Evolutionary conservation across 2,329 filamentous ascomycete species (phyloP).

Genomic region (Dothidotthia symphoricarpi): DNA sequence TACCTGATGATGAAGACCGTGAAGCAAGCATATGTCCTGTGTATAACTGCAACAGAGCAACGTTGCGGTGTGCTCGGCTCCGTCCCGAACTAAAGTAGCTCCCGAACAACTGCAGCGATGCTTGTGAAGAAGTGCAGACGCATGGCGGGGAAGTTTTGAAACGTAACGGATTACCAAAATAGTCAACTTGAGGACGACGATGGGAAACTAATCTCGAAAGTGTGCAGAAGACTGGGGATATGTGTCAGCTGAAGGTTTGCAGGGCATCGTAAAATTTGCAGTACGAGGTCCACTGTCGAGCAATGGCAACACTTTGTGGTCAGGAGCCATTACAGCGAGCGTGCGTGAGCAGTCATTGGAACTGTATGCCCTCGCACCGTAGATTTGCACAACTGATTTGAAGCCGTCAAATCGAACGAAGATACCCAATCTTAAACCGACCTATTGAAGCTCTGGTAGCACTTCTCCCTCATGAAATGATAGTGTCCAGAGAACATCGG

Average conservation of each 20-base stretch:
- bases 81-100: slow-evolving; percentile 33
- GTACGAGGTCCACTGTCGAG: slow-evolving; percentile 12
- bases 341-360: no score
- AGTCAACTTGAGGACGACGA: slow-evolving; percentile 18
- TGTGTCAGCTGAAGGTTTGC: slow-evolving; percentile 17
- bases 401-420: no score
- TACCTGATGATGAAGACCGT: not conserved
- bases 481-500: no score
- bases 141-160: slow-evolving; percentile 39
- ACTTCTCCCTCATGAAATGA: no score
- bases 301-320: slow-evolving; percentile 1
- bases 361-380: no score
- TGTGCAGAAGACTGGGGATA: slow-evolving; percentile 19
- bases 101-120: slow-evolving; percentile 24
- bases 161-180: slow-evolving; percentile 39
- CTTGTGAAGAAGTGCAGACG: slow-evolving; percentile 24
- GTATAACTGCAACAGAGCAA: slow-evolving; percentile 2
- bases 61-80: slow-evolving; percentile 24
- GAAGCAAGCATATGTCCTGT: not conserved
- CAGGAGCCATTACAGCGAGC: no score
- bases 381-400: no score
- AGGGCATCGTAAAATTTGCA: slow-evolving; percentile 23
- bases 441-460: no score
- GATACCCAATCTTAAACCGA: no score
- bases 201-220: slow-evolving; percentile 17